Evolutionary conservation across 2,329 filamentous ascomycete genomes (phyloP), one percentile per base, ranked within the genome.

Genomic region (Trichoderma sp.): DNA sequence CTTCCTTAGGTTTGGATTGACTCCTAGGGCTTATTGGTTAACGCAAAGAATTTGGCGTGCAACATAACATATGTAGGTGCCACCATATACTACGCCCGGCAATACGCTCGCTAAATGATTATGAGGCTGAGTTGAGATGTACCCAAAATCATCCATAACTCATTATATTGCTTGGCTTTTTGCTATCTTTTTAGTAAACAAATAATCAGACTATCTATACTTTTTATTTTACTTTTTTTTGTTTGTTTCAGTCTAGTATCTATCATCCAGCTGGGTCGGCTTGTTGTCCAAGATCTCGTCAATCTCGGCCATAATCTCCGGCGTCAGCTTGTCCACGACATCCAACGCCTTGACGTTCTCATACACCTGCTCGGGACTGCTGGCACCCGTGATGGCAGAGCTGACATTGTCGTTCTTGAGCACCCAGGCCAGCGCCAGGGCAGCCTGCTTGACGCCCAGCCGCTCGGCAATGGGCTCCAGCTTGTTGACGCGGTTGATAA

Each of bases 391-490:
- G 72, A 90, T 89, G 40, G 87, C 88, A 19, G 84, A 86, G 76
- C 86, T 88, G 60, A 90, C 85, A 69, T 88, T 85, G 72, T 84
- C 83, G 76, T 90, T 90, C 76, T 83, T 86, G 60, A 90, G 80
- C 16, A 88, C 86, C 88, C 88, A 91, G 2, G 87, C 87, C 64
- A 90, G 81, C 0, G 88, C 87, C 55, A 90, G 81, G 63, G 83
- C 81, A 74, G 81, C 83, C 79, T 83, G 79, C 77, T 86, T 88
- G 70, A 89, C 83, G 14, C 85, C 88, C 52, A 93, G 81, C 73
- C 83, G 85, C 67, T 91, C 85, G 2, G 91, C 91, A 72, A 94
- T 85, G 62, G 87, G 83, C 82, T 87, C 80, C 71, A 89, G 80
- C 75, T 84, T 83, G 73, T 84, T 86, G 64, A 92, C 87, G 77